phyloP scores from a whole-genome alignment of 805 yeast species.

The Ogataea neopini region DNA sequence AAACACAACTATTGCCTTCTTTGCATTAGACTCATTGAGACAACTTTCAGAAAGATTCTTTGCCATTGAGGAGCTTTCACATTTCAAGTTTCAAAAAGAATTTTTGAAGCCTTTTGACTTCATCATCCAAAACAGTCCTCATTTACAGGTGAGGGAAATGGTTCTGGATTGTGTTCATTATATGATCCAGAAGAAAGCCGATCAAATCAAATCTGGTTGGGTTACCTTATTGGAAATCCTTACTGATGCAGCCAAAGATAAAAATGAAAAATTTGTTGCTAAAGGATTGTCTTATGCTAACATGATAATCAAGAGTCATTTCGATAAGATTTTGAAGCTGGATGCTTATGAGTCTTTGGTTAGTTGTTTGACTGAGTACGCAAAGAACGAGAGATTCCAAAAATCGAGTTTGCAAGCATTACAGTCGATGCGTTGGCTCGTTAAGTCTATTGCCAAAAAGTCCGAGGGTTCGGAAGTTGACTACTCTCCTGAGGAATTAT shows the following conservation, averaged over 20 bases:
- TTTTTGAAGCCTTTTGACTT: slow-evolving; percentile 88
- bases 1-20: slow-evolving; percentile 74
- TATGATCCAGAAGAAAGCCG: slow-evolving; percentile 75
- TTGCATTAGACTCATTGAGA: slow-evolving; percentile 91
- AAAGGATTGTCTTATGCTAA: slow-evolving; percentile 65
- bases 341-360: slow-evolving; percentile 69
- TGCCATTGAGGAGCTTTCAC: slow-evolving; percentile 90
- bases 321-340: slow-evolving; percentile 63
- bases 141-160: slow-evolving; percentile 78
- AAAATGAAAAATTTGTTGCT: slow-evolving; percentile 57
- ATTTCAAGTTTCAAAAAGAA: slow-evolving; percentile 93
- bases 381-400: slow-evolving; percentile 83
- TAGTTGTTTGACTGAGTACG: slow-evolving; percentile 73
- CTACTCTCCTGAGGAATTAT: slow-evolving; percentile 53
- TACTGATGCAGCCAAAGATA: slow-evolving; percentile 66
- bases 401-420: slow-evolving; percentile 78
- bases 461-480: slow-evolving; percentile 29
- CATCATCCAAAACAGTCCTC: slow-evolving; percentile 66
- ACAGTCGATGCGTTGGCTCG: slow-evolving; percentile 65
- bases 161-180: slow-evolving; percentile 86
- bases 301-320: slow-evolving; percentile 59
- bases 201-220: slow-evolving; percentile 91
- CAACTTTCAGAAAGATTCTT: slow-evolving; percentile 91
- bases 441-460: slow-evolving; percentile 55
- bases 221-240: slow-evolving; percentile 79